Percentiles rank a stretch among this genome's conserved stretches.
phyloP scores from a whole-genome alignment of 345 rosid species.

The Aegle marmelos region DNA sequence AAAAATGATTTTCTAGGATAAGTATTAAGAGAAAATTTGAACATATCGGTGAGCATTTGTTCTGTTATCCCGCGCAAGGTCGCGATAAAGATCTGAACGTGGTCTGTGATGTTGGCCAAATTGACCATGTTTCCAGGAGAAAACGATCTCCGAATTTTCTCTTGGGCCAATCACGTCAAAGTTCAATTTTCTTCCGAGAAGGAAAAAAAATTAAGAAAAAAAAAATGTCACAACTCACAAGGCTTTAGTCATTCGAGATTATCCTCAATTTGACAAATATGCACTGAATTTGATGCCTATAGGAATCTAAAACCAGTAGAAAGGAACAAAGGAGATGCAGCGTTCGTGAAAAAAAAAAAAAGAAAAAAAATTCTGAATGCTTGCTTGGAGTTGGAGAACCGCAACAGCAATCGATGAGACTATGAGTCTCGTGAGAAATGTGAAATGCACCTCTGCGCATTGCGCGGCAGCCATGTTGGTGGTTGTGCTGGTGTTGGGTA shows the following conservation, averaged over 20 bases:
- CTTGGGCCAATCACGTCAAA: neutral
- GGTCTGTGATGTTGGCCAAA: neutral
- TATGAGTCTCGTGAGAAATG: neutral
- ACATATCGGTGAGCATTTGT: too few species aligned
- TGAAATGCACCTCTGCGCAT: neutral
- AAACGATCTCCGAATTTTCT: neutral
- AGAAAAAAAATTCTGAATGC: neutral
- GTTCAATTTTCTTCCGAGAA: neutral
- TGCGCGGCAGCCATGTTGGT: neutral
- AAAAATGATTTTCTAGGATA: too few species aligned
- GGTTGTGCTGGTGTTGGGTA: neutral
- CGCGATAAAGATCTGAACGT: neutral
- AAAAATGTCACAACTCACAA: too few species aligned
- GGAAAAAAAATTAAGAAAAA: too few species aligned
- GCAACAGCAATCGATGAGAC: neutral
- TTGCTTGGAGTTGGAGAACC: neutral
- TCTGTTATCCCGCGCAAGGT: too few species aligned
- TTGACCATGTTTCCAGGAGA: neutral
- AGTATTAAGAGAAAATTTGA: too few species aligned
- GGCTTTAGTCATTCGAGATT: neutral
- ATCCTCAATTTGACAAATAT: neutral
- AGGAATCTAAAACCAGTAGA: neutral
- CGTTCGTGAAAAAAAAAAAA: neutral
- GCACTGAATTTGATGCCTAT: neutral
- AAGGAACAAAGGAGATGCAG: neutral